Evolutionary conservation across 2,329 filamentous ascomycete genomes (phyloP), one percentile per base, ranked within the genome.

Genomic region (Lecanicillium sp.): DNA sequence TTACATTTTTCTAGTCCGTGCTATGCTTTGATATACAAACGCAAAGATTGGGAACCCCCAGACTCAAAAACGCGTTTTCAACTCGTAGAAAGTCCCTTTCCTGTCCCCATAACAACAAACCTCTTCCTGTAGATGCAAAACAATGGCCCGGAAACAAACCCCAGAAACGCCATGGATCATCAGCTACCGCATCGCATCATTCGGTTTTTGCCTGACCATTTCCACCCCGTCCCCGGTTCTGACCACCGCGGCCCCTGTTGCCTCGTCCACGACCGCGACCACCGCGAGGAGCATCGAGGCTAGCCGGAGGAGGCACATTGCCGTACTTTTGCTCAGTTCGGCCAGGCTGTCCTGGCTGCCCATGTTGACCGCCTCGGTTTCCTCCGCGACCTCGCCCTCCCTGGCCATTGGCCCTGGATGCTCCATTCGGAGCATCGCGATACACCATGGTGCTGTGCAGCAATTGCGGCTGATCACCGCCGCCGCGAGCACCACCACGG

Each of bases 281-380:
- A 22, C 65, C 58, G 19, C 62, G 62, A 17, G 60, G 52, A 14
- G 61, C 51, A 45, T 81, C 70, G 11, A 84, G 59, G 31, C 56
- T 70, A 2, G 72, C 58, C 2, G 81, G 81, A 17, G 81, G 81
- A 20, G 77, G 76, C 7, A 81, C 73, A 13, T 70, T 70, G 42
- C 68, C 69, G 50, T 76, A 81, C 25, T 56, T 57, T 33, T 51
- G 51, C 42, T 52, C 50, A 15, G 51, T 41, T 5, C 38, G 36
- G 36, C 17, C 17, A 59, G 55, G 11, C 57, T 55, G 12, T 54
- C 55, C 27, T 49, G 43, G 14, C 47, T 47, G 29, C 43, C 28
- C 17, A 15, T 41, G 27, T 15, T 59, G 58, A n/a, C 55, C 50
- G 28, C 51, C 49, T 10, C 46, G 45, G 17, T 49, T 46, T 7